These are phyloP conservation scores for Sarocladium strictum DNA, from an alignment of 2,329 filamentous ascomycete genomes.

Conservation along the genomic window DNA sequence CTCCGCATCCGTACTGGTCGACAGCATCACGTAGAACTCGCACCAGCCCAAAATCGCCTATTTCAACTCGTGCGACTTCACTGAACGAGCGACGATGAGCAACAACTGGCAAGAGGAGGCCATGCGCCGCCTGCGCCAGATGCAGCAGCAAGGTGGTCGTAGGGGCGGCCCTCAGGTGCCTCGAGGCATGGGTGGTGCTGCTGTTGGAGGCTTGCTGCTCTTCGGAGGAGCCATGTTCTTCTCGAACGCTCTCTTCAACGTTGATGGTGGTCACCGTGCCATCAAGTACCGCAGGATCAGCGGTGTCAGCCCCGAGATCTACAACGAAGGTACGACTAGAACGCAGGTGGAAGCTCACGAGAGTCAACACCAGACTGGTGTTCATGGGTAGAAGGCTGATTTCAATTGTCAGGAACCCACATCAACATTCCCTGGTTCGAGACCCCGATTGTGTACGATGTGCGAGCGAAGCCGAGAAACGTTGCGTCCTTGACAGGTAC, in stretches of 20 bases:
- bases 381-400: conserved; percentile 12
- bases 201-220: conserved; percentile 37
- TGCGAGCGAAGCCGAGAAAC: conserved; percentile 94
- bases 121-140: conserved; percentile 43
- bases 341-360: not conserved
- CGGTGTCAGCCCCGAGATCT: conserved; percentile 95
- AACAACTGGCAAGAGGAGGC: conserved; percentile 44
- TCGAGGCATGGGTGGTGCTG: conserved; percentile 31
- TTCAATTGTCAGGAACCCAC: conserved; percentile 73
- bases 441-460: conserved; percentile 93
- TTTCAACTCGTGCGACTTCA: conserved; percentile 1
- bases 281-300: conserved; percentile 95
- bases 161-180: conserved; percentile 37
- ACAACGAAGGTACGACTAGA: conserved; percentile 69
- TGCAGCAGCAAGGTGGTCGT: conserved; percentile 38
- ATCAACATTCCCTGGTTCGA: conserved; percentile 95
- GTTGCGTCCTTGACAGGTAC: conserved; percentile 96
- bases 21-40: not conserved
- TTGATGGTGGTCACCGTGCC: conserved; percentile 96
- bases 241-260: conserved; percentile 65
- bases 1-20: not conserved
- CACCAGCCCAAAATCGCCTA: not conserved
- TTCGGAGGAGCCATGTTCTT: conserved; percentile 45
- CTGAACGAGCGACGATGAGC: conserved; percentile 16
- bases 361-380: not conserved